Evolutionary conservation across 2,329 filamentous ascomycete species (phyloP).

Genomic region (Xylariaceae sp.): DNA sequence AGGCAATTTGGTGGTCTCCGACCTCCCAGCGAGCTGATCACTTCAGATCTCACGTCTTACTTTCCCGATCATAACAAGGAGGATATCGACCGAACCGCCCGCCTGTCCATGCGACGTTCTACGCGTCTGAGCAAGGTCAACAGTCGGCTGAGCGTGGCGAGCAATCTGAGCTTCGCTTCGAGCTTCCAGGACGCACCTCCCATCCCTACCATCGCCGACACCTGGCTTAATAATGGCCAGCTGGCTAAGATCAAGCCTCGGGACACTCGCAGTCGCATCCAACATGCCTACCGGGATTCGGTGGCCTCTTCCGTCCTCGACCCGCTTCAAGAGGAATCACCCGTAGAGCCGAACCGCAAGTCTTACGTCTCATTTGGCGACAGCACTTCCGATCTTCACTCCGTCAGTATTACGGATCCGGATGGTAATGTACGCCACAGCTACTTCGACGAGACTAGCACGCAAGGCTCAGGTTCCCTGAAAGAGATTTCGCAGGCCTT

Average conservation of each 20-base stretch:
- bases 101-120: conserved; percentile 84
- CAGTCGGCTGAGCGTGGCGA: conserved; percentile 86
- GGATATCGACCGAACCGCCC: conserved; percentile 91
- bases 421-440: conserved; percentile 65
- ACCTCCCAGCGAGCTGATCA: conserved; percentile 94
- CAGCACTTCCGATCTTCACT: conserved; percentile 62
- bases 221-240: conserved; percentile 66
- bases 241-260: conserved; percentile 40
- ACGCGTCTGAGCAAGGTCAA: conserved; percentile 87
- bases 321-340: conserved; percentile 84
- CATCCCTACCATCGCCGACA: conserved; percentile 90
- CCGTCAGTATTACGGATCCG: conserved; percentile 68
- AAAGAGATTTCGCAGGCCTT: conserved; percentile 81
- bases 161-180: conserved; percentile 86
- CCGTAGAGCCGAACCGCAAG: conserved; percentile 80
- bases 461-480: conserved; percentile 64
- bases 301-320: conserved; percentile 83
- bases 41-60: conserved; percentile 91
- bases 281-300: conserved; percentile 72
- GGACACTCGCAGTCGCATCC: conserved; percentile 37
- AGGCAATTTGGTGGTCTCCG: conserved; percentile 85
- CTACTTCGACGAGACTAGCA: conserved; percentile 76
- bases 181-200: conserved; percentile 89
- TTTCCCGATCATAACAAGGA: conserved; percentile 93
- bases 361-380: conserved; percentile 89